A percentile compares a stretch with the other conserved stretches of the same genome.
phyloP scores from a whole-genome alignment of 1,284 basidiomycete species.

The Ceratobasidium sp. region DNA sequence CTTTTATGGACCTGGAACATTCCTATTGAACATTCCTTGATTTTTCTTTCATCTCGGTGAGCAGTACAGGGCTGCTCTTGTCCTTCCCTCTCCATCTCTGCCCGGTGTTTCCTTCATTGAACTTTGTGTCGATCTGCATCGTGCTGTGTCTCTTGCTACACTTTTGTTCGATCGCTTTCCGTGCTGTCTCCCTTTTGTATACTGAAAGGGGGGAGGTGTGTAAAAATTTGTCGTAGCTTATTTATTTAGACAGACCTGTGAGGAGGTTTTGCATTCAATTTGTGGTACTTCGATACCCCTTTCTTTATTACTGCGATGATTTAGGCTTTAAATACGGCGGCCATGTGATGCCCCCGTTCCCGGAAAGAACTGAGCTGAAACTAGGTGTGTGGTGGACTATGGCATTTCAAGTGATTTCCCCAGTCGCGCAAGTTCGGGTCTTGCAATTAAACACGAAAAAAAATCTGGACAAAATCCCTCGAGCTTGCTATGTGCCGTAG shows the following conservation, averaged over 20 bases:
- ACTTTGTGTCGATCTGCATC: neutral
- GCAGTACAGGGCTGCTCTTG: neutral
- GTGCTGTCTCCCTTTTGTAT: constrained; percentile 10
- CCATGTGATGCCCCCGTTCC: no score
- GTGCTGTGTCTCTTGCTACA: neutral
- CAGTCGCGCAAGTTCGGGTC: no score
- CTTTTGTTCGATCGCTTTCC: neutral
- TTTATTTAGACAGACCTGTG: neutral
- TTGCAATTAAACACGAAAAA: no score
- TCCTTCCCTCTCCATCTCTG: neutral
- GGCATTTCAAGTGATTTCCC: no score
- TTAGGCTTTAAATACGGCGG: no score
- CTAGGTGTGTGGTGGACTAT: no score
- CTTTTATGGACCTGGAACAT: neutral
- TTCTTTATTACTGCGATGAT: neutral
- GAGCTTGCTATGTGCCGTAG: no score
- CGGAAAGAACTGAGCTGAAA: no score
- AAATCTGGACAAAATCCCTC: no score
- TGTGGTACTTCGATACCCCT: neutral
- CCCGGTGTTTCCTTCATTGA: neutral
- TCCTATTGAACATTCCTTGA: neutral
- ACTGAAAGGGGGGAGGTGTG: constrained; percentile 5
- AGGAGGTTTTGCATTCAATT: neutral
- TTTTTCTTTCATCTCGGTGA: neutral
- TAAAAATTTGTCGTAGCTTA: constrained; percentile 1